A percentile compares a stretch with the other conserved stretches of the same genome.
Evolutionary conservation across 805 yeast genomes (phyloP).

Genomic region (Lipomyces anomalus): DNA sequence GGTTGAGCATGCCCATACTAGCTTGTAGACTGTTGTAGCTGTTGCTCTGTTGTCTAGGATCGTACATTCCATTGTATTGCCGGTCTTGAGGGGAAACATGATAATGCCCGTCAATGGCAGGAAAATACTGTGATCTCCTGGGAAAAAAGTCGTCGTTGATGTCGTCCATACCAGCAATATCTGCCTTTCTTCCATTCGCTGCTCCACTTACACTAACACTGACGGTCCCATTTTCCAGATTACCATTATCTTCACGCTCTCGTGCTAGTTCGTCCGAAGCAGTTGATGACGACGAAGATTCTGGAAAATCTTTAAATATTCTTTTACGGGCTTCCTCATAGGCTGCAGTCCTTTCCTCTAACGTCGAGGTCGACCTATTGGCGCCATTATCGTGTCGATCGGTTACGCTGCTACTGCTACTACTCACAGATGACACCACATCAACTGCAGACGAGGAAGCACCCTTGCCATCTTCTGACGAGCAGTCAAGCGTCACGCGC

Average conservation of each 20-base stretch:
- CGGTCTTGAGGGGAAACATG: no score
- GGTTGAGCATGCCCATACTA: no score
- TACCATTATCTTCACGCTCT: slow-evolving; percentile 1
- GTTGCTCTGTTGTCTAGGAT: no score
- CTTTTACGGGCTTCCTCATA: slow-evolving; percentile 39
- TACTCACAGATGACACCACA: background rate
- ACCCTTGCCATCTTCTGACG: background rate
- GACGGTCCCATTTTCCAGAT: background rate
- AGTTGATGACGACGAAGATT: slow-evolving; percentile 5
- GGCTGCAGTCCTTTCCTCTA: slow-evolving; percentile 37
- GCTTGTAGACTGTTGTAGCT: no score
- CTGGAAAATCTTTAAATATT: slow-evolving; percentile 34
- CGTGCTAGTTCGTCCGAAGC: slow-evolving; percentile 4
- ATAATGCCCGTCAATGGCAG: slow-evolving; percentile 15
- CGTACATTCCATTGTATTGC: no score
- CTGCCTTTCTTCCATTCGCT: background rate
- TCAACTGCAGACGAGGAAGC: slow-evolving; percentile 1
- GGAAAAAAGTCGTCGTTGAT: slow-evolving; percentile 16
- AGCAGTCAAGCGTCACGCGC: slow-evolving; percentile 19
- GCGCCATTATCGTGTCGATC: no score
- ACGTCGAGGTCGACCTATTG: slow-evolving; percentile 28
- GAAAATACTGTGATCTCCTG: slow-evolving; percentile 20
- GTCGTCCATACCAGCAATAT: background rate
- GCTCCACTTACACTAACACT: background rate
- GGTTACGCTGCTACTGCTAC: slow-evolving; percentile 47